Base-by-base conservation (phyloP, 1,284 basidiomycete species). In the Chiua sp. region DNA sequence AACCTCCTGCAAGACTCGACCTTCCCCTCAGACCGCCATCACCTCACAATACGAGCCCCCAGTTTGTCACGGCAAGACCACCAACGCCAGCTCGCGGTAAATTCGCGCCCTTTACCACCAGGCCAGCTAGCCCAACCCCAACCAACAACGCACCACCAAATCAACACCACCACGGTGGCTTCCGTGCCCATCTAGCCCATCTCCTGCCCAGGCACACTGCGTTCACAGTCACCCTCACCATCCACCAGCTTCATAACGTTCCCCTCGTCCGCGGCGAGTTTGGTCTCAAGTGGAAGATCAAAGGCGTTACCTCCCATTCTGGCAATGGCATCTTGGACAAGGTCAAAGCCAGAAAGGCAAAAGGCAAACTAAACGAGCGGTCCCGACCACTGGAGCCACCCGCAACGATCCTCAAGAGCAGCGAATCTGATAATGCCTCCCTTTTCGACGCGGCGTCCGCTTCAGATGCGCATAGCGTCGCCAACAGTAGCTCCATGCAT, bases 201-300 rank as follows among this genome's bases (percentile, higher is more conserved):
- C 68, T 73, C 49, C 59, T 73, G 22, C 74, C 72, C 18, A 57
- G 72, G 37, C 73, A 73, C 44, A 84, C 90, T 5, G 81, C 85
- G 59, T 93, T 94, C 75, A 82, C 85, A 57, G 85, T 87, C 32
- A 77, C 80, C 20, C 71, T 94, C 51, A 79, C 80, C 37, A 82
- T 94, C 48, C 90, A 93, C 72, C 86, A 93, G 66, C 82, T 94
- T 33, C 80, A 84, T 47, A 90, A 87, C 68, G 87, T 94, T 0
- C 92, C 92, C 0, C 83, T 93, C 61, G 85, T 93, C 52, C 77
- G 78, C 47, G 92, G 92, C 62, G 82, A 91, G 67, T 94, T 94
- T 69, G 85, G 81, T 18, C 83, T 90, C 44, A 81, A 83, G 52
- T 94, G 92, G 92, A 88, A 86, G 72, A 84, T 93, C 76, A 90